Base-by-base conservation (phyloP, 495 filamentous ascomycete species). In the Penicillium antarcticum region DNA sequence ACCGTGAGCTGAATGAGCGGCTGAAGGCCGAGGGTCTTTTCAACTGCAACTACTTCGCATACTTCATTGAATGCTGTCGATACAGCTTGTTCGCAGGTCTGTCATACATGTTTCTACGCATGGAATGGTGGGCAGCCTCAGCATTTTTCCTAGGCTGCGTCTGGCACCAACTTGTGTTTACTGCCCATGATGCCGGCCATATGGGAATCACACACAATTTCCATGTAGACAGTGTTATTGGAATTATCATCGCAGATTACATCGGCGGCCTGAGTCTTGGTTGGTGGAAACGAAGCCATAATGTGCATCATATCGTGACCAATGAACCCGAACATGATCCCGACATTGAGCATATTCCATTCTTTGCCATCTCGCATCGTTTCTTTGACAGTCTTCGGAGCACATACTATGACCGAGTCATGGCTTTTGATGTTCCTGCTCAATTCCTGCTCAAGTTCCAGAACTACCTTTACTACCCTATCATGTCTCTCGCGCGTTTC, bases 251-350 rank as follows among this genome's bases (percentile, higher is more conserved):
- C 58, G 92, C 94, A 18, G 85, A 95, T 64, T 98, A 87, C 57
- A 73, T 92, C 3, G 94, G 94, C 17, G 94, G 94, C 4, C 71
- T 98, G n/a, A 94, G 88, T 39, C 53, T 94, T 12, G 88, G 92
- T 9, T 98, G 94, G 94, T 98, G 94, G 94, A 98, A 98, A 68
- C 80, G 82, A 46, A 97, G 84, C 66, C 94, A 98, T 72, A 98
- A 98, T 68, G 94, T 98, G 21, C 94, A 98, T 65, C 94, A 98
- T 58, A 91, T 98, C 57, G 88, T 98, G 31, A 98, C 94, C 14
- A 98, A 98, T 69, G 87, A 86, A 41, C 89, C 94, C 19, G 94
- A 97, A 65, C 94, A 98, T 67, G 94, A 98, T 64, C 94, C 94
- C 1, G 94, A 98, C 67, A 98, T 97, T 53, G 85, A 98, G 68